Base-by-base conservation (phyloP, 2,329 filamentous ascomycete genomes). In the Aspergillus eucalypticola region DNA sequence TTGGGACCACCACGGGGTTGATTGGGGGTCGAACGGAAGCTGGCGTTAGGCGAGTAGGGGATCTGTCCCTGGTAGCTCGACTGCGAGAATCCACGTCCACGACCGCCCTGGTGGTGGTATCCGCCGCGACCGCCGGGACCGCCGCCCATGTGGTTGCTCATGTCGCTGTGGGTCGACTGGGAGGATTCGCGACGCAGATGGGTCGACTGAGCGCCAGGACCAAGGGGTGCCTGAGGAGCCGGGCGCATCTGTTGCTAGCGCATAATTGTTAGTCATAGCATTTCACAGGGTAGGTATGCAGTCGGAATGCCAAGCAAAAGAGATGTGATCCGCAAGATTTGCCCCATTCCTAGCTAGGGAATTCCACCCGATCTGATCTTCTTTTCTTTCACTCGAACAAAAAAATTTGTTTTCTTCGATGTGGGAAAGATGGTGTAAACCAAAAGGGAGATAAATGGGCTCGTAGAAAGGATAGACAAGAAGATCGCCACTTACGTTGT, bases 181-280 rank as follows among this genome's bases (percentile, higher is more conserved):
- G 89, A 89, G 29, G 94, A 97, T 74, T 94, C 90, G 68, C 92
- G 89, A 71, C 94, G 90, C 69, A 91, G 85, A 77, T 98, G 93
- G 65, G 84, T 86, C n/a, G 86, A 83, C 70, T 90, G 89, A 57
- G 86, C 79, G 61, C 83, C 84, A 68, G 87, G 81, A 61, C 84
- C 82, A 65, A 84, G 82, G 61, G 84, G 84, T 66, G 85, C 84
- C 67, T 88, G 85, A 61, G 86, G 83, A 67, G 86, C 81, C 51
- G 88, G 86, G 80, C 89, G 86, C 79, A 89, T 85, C 78, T 92
- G 87, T 46, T 42, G 48, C 48, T 60, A 52, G 71, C 71, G 46
- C 61, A 60, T 52, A 53, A 57, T 66, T 67, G 71, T 67, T 60
- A 60, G 55, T 65, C 58, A 46, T 39, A 58, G 48, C 17, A 59